These are phyloP conservation scores for Protomyces pachydermus DNA, from an alignment of 1,139 yeast species.

Conservation along the genomic window DNA sequence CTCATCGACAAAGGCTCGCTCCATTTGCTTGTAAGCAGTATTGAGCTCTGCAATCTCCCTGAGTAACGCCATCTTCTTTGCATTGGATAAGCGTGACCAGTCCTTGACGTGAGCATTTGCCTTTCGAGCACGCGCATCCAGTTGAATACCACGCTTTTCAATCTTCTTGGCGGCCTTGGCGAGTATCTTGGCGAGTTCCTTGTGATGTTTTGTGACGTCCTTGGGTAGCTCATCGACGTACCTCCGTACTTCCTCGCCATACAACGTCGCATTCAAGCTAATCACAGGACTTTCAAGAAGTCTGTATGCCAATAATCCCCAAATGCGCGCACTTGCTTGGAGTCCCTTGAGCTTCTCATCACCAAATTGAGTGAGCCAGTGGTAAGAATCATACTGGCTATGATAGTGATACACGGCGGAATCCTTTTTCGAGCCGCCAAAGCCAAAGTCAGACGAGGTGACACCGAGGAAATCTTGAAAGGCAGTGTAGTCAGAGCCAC, in stretches of 20 bases:
- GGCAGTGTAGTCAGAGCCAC: constrained; percentile 66
- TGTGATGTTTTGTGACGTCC: neutral
- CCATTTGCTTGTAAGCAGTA: constrained; percentile 47
- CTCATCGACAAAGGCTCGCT: constrained; percentile 59
- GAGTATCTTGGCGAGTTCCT: neutral
- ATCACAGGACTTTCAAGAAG: constrained; percentile 48
- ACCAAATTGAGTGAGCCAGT: constrained; percentile 59
- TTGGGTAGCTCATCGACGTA: constrained; percentile 28
- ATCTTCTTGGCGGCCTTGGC: neutral
- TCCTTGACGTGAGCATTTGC: constrained; percentile 9
- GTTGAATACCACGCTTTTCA: neutral
- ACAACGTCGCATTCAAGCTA: constrained; percentile 45
- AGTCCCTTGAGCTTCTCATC: constrained; percentile 58
- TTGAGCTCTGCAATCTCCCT: constrained; percentile 30
- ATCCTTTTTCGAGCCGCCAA: constrained; percentile 43
- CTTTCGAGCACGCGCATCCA: constrained; percentile 1
- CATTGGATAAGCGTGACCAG: neutral
- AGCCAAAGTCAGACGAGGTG: constrained; percentile 58
- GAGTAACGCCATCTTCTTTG: constrained; percentile 9
- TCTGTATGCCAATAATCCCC: constrained; percentile 49
- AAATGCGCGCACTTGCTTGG: constrained; percentile 49
- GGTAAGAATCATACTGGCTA: constrained; percentile 39
- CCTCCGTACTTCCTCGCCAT: constrained; percentile 38
- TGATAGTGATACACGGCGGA: constrained; percentile 60
- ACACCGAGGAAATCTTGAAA: constrained; percentile 64